Conservation (phyloP, 371 early-diverging fungal genomes). For the Rhizopus sp. region DNA sequence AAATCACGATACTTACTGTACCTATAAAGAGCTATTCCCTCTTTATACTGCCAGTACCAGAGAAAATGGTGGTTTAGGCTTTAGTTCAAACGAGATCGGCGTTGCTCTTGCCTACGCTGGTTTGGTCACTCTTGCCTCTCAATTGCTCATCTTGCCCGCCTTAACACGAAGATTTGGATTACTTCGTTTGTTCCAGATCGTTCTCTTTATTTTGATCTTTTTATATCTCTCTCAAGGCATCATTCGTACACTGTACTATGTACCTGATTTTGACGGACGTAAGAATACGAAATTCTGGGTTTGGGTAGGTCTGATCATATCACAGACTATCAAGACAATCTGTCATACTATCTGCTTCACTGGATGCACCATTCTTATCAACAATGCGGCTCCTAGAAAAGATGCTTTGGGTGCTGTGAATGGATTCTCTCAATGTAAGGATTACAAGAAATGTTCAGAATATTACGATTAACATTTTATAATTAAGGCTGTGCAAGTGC, state of each 20-base stretch:
- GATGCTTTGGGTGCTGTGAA: slow-evolving; percentile 41
- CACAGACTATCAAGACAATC: slow-evolving; percentile 35
- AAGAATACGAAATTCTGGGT: slow-evolving; percentile 43
- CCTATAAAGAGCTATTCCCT: slow-evolving; percentile 56
- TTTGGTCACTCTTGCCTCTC: slow-evolving; percentile 52
- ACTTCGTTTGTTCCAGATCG: slow-evolving; percentile 50
- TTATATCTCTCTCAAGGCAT: slow-evolving; percentile 43
- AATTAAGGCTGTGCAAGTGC: slow-evolving; percentile 43
- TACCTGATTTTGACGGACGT: slow-evolving; percentile 34
- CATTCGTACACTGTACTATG: slow-evolving; percentile 32
- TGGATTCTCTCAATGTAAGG: slow-evolving; percentile 47
- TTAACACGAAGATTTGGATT: slow-evolving; percentile 51
- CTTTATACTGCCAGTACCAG: slow-evolving; percentile 61
- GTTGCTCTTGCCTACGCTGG: slow-evolving; percentile 60
- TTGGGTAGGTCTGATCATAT: slow-evolving; percentile 41
- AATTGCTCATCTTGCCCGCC: slow-evolving; percentile 61
- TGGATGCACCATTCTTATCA: slow-evolving; percentile 35
- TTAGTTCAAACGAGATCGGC: slow-evolving; percentile 59
- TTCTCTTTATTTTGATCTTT: slow-evolving; percentile 40
- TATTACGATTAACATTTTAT: neutral
- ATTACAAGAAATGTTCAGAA: neutral
- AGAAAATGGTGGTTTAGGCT: slow-evolving; percentile 63
- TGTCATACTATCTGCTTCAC: slow-evolving; percentile 42
- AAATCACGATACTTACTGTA: neutral
- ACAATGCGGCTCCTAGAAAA: slow-evolving; percentile 34